Evolutionary conservation across 441 rosid genomes (phyloP), one percentile per base, ranked within the genome.

Genomic region (Erodium texanum): DNA sequence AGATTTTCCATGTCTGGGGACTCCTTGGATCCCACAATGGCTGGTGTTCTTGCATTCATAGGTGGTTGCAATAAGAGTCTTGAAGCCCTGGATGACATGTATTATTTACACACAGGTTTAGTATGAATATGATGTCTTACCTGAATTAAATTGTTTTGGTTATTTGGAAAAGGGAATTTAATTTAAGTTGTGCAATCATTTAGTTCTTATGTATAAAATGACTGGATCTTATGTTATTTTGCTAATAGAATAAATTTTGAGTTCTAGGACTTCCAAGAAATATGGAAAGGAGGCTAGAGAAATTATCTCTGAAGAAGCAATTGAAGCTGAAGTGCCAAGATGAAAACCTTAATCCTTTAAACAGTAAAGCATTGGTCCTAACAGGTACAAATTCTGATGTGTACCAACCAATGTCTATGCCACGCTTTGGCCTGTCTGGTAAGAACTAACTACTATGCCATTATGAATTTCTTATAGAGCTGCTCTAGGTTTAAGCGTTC

Each of bases 1-100:
- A 89, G 97, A 81, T 92, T 89, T 81, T 92, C 97, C 64, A 81
- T 86, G 64, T 84, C 96, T 20, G 97, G 98, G 79, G 97, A 86
- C 73, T 86, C 87, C 77, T 85, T 92, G 79, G 95, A 92, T 83
- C 99, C 98, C 7, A 72, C 81, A 65, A 86, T 81, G 76, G 76
- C 81, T 50, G 98, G 98, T 11, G 81, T 84, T 72, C 91, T 92
- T 72, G 79, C 87, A 71, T 81, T 94, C 73, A 72, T 90, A 22
- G 99, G 99, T 78, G 99, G 99, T 73, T 95, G 97, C 85, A 86
- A 84, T 78, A 95, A 85, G 82, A 83, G 81, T 78, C 97, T 92
- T 2, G 98, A 89, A 84, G 98, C 98, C 64, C 72, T 95, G 70
- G 97, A 89, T 77, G 98, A 92, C 75, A 87, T 92, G 88, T 87